These are phyloP conservation scores for Bipolaris victoriae DNA, from an alignment of 2,329 filamentous ascomycete genomes.

Conservation along the genomic window DNA sequence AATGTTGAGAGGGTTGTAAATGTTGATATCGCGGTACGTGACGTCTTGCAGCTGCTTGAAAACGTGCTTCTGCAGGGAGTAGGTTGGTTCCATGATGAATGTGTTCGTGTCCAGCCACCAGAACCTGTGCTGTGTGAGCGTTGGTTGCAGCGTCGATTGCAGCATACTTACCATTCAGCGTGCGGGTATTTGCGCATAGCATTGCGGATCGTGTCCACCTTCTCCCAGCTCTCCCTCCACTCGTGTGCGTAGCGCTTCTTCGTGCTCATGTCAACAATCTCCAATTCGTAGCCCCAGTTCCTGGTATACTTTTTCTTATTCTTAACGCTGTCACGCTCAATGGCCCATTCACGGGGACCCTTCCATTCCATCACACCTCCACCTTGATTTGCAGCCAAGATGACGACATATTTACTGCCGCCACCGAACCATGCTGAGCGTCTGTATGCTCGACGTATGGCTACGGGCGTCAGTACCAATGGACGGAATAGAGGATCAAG, in stretches of 20 bases:
- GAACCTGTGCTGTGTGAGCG: slow-evolving; percentile 70
- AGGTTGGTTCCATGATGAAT: slow-evolving; percentile 94
- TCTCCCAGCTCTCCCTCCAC: slow-evolving; percentile 99
- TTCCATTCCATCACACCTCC: slow-evolving; percentile 99
- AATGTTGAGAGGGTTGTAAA: slow-evolving; percentile 94
- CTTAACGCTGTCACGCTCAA: slow-evolving; percentile 91
- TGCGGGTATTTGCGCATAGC: slow-evolving; percentile 92
- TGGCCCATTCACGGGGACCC: slow-evolving; percentile 94
- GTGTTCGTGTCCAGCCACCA: slow-evolving; percentile 99
- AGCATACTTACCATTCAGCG: slow-evolving; percentile 82
- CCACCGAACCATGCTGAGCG: slow-evolving; percentile 77
- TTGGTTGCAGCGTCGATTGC: not conserved
- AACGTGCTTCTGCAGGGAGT: slow-evolving; percentile 87
- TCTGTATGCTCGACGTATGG: slow-evolving; percentile 67
- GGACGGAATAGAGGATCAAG: not conserved
- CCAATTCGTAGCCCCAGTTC: slow-evolving; percentile 92
- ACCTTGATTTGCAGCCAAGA: slow-evolving; percentile 90
- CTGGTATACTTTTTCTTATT: slow-evolving; percentile 91
- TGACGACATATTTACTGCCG: slow-evolving; percentile 90
- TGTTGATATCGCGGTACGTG: slow-evolving; percentile 94
- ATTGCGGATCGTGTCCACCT: slow-evolving; percentile 90
- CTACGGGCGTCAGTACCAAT: slow-evolving; percentile 50
- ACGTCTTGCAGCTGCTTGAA: slow-evolving; percentile 78
- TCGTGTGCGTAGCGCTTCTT: slow-evolving; percentile 99
- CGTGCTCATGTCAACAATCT: slow-evolving; percentile 97